A percentile compares a stretch with the other conserved stretches of the same genome.
Evolutionary conservation across 1,139 yeast species (phyloP).

Genomic region (Geotrichum australiense): DNA sequence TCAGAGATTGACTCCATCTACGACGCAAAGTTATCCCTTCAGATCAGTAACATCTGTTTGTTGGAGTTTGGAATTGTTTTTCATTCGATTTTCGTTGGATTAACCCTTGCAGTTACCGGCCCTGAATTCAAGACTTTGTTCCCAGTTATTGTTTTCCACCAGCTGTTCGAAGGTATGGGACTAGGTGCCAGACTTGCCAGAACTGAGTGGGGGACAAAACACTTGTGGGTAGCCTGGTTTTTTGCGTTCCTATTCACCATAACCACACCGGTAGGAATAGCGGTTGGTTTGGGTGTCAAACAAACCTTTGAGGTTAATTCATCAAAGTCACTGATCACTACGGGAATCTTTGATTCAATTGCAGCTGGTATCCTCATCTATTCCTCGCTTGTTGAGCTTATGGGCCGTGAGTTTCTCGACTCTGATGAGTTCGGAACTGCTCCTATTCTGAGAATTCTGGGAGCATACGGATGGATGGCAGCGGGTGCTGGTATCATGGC

Average conservation of each 20-base stretch:
- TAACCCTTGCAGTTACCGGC: constrained; percentile 64
- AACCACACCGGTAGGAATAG: constrained; percentile 77
- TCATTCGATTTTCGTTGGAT: constrained; percentile 75
- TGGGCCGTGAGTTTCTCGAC: constrained; percentile 83
- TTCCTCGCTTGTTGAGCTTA: constrained; percentile 84
- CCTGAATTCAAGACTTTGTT: constrained; percentile 72
- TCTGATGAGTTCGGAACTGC: constrained; percentile 28
- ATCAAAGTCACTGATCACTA: constrained; percentile 57
- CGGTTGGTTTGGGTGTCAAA: constrained; percentile 81
- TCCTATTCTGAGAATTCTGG: constrained; percentile 35
- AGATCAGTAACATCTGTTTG: constrained; percentile 48
- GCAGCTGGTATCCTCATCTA: constrained; percentile 82
- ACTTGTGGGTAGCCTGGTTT: constrained; percentile 49
- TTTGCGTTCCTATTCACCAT: constrained; percentile 55
- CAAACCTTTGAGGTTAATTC: constrained; percentile 51
- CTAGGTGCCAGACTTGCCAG: constrained; percentile 79
- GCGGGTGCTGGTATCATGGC: constrained; percentile 82
- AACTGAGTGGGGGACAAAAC: constrained; percentile 55
- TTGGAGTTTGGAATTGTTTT: constrained; percentile 74
- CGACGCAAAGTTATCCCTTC: constrained; percentile 18
- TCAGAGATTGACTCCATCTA: constrained; percentile 1
- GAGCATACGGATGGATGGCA: constrained; percentile 39
- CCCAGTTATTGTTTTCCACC: constrained; percentile 81
- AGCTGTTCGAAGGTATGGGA: constrained; percentile 88
- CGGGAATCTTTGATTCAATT: constrained; percentile 74